A percentile compares a stretch with the other conserved stretches of the same genome.
Conservation (phyloP, 306 rosid species). For the Canavalia ensiformis region DNA sequence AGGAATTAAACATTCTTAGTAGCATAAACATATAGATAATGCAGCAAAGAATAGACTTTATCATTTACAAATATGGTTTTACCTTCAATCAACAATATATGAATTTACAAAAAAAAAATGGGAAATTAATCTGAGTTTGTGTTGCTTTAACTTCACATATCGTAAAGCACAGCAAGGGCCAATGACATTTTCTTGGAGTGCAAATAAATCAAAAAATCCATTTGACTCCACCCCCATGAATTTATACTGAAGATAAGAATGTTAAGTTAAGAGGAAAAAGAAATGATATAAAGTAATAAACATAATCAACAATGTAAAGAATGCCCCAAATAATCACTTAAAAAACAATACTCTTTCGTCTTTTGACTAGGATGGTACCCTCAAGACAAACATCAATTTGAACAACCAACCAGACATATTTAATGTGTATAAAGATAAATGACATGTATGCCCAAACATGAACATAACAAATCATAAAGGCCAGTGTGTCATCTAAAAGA, state of each 20-base stretch:
- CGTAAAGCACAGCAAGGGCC: constrained; percentile 24
- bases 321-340: constrained; percentile 3
- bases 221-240: constrained; percentile 28
- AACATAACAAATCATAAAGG: constrained; percentile 28
- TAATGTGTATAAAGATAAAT: constrained; percentile 9
- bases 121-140: constrained; percentile 13
- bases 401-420: constrained; percentile 15
- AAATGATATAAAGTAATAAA: background rate
- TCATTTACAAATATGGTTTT: constrained; percentile 20
- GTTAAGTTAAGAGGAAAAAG: constrained; percentile 21
- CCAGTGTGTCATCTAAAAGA: constrained; percentile 21
- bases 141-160: constrained; percentile 9
- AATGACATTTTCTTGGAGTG: background rate
- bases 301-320: constrained; percentile 18
- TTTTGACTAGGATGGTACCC: constrained; percentile 8
- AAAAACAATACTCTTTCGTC: background rate
- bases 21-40: constrained; percentile 44
- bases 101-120: constrained; percentile 15
- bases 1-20: constrained; percentile 63
- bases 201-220: constrained; percentile 24
- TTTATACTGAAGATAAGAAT: constrained; percentile 30
- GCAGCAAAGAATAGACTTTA: constrained; percentile 40
- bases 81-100: constrained; percentile 35
- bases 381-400: constrained; percentile 19
- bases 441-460: background rate